These are phyloP conservation scores for Lablab purpureus DNA, from an alignment of 306 rosid species.

Conservation along the genomic window DNA sequence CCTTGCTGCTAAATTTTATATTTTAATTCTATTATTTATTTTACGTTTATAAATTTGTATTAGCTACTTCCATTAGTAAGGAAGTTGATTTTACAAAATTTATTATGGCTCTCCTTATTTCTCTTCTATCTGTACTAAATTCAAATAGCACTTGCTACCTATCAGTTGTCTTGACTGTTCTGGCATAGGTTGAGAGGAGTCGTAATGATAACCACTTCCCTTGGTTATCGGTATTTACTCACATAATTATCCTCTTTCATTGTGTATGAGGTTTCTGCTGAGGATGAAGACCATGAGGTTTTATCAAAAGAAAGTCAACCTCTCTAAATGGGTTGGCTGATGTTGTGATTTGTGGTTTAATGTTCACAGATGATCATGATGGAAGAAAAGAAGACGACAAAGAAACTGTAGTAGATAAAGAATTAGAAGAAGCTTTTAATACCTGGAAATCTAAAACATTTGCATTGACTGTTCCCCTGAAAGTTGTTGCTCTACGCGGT, in stretches of 20 bases:
- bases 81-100: neutral
- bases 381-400: slow-evolving; percentile 38
- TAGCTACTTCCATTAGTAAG: neutral
- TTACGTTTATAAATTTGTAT: neutral
- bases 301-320: neutral
- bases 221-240: neutral
- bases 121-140: slow-evolving; percentile 25
- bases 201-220: neutral
- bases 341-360: slow-evolving; percentile 23
- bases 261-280: neutral
- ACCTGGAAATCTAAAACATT: slow-evolving; percentile 84
- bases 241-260: neutral
- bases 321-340: neutral
- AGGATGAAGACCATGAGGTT: neutral
- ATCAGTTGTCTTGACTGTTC: slow-evolving; percentile 4
- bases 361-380: slow-evolving; percentile 54
- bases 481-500: slow-evolving; percentile 78
- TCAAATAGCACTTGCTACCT: neutral
- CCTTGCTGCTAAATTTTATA: slow-evolving; percentile 20
- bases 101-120: neutral
- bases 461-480: slow-evolving; percentile 90
- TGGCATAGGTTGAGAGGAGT: slow-evolving; percentile 11
- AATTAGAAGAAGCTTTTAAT: slow-evolving; percentile 68
- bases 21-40: neutral
- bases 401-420: slow-evolving; percentile 53